Conservation (phyloP, 805 yeast genomes). For the Saturnispora hagleri region DNA sequence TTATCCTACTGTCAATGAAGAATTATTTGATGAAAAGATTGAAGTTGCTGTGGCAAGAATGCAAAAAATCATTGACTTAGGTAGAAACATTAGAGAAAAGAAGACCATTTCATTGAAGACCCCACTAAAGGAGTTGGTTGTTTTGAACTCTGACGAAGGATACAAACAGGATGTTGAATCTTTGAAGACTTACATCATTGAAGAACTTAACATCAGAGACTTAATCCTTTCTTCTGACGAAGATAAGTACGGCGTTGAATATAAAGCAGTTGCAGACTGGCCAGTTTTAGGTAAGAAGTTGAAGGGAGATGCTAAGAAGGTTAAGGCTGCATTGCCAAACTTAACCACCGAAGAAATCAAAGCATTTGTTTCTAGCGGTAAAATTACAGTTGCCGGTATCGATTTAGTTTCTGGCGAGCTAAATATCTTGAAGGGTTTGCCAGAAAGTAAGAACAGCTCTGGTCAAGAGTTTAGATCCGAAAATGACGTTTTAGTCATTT, state of each 20-base stretch:
- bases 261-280: slow-evolving; percentile 97
- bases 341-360: slow-evolving; percentile 80
- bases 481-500: slow-evolving; percentile 78
- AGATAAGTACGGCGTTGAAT: slow-evolving; percentile 82
- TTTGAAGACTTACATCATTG: slow-evolving; percentile 69
- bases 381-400: slow-evolving; percentile 81
- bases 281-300: slow-evolving; percentile 95
- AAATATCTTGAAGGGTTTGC: slow-evolving; percentile 82
- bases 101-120: slow-evolving; percentile 88
- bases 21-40: slow-evolving; percentile 70
- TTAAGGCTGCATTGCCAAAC: slow-evolving; percentile 84
- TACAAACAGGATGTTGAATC: slow-evolving; percentile 74
- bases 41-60: slow-evolving; percentile 87
- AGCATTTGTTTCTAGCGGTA: slow-evolving; percentile 59
- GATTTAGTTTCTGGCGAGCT: slow-evolving; percentile 80
- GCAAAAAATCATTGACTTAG: slow-evolving; percentile 95
- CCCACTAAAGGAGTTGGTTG: slow-evolving; percentile 82
- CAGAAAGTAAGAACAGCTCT: slow-evolving; percentile 48
- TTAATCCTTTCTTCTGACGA: slow-evolving; percentile 84
- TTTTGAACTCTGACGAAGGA: slow-evolving; percentile 66
- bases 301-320: slow-evolving; percentile 87
- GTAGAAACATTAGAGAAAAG: slow-evolving; percentile 95
- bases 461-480: slow-evolving; percentile 87
- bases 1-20: slow-evolving; percentile 80
- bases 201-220: slow-evolving; percentile 89